Conservation (phyloP, 441 rosid genomes). For the Jatropha podagrica region DNA sequence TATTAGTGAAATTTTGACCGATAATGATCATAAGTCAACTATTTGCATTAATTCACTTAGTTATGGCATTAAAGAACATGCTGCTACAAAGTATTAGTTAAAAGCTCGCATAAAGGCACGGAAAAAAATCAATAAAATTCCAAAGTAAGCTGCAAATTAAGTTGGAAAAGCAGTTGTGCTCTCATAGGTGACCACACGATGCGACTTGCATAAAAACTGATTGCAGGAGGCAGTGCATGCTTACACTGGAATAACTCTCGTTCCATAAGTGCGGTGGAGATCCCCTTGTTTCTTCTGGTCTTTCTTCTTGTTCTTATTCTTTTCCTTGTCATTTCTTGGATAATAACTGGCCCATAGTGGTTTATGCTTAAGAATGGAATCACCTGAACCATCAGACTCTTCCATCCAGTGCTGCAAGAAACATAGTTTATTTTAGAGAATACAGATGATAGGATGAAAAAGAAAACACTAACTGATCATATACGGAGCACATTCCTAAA, state of each 20-base stretch:
- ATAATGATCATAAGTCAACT: background rate
- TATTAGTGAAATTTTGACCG: background rate
- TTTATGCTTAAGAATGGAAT: conserved; percentile 86
- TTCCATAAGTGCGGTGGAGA: conserved; percentile 85
- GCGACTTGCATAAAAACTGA: conserved; percentile 14
- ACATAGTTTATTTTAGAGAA: conserved; percentile 24
- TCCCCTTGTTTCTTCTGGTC: conserved; percentile 63
- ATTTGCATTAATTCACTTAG: background rate
- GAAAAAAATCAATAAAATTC: background rate
- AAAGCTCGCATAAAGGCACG: background rate
- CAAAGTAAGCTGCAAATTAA: background rate
- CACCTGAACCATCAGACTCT: conserved; percentile 64
- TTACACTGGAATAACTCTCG: conserved; percentile 98
- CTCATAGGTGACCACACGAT: background rate
- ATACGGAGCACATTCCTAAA: background rate
- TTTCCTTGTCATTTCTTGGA: conserved; percentile 49
- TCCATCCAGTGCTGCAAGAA: conserved; percentile 75
- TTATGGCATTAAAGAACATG: background rate
- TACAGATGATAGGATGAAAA: conserved; percentile 18
- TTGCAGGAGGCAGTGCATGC: conserved; percentile 31
- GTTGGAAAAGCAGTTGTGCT: background rate
- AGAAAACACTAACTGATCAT: background rate
- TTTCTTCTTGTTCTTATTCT: conserved; percentile 48
- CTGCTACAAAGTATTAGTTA: background rate
- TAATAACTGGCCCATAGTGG: conserved; percentile 87